Evolutionary conservation across 164 flowering plant species (phyloP).

Genomic region (Magnolia kwangsiensis): DNA sequence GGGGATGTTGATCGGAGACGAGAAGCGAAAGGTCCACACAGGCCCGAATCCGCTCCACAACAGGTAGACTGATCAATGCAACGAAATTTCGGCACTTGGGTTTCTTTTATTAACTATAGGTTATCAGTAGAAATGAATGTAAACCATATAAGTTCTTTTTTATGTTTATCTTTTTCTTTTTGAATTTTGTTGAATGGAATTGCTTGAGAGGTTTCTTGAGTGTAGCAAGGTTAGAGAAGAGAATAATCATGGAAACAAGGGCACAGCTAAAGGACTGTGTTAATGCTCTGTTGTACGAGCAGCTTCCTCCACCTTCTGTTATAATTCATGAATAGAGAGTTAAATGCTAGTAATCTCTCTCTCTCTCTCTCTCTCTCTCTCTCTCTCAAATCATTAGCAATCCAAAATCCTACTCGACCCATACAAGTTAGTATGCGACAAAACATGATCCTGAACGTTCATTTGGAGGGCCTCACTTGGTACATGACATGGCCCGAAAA

Average conservation of each 20-base stretch:
- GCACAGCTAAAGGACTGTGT: not conserved
- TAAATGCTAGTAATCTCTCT: slow-evolving; percentile 1
- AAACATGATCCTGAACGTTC: not conserved
- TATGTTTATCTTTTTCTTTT: not conserved
- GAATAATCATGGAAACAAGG: not conserved
- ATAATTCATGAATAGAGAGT: no score
- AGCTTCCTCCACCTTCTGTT: slow-evolving; percentile 3
- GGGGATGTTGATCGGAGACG: slow-evolving; percentile 34
- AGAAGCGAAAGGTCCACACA: slow-evolving; percentile 58
- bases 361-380: slow-evolving; percentile 3
- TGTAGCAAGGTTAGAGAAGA: not conserved
- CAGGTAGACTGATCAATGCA: slow-evolving; percentile 14
- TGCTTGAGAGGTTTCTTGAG: not conserved
- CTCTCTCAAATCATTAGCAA: not conserved
- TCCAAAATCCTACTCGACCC: no score
- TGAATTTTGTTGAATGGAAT: not conserved
- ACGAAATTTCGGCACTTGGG: not conserved
- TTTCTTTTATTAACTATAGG: not conserved
- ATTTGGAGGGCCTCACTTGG: not conserved
- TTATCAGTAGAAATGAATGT: not conserved
- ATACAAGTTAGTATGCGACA: no score
- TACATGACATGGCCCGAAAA: no score
- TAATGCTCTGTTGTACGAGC: slow-evolving; percentile 7
- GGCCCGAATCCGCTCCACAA: slow-evolving; percentile 86
- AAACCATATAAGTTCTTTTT: not conserved